phyloP scores from a whole-genome alignment of 768 basidiomycete species.

The Hypholoma sublateritium region DNA sequence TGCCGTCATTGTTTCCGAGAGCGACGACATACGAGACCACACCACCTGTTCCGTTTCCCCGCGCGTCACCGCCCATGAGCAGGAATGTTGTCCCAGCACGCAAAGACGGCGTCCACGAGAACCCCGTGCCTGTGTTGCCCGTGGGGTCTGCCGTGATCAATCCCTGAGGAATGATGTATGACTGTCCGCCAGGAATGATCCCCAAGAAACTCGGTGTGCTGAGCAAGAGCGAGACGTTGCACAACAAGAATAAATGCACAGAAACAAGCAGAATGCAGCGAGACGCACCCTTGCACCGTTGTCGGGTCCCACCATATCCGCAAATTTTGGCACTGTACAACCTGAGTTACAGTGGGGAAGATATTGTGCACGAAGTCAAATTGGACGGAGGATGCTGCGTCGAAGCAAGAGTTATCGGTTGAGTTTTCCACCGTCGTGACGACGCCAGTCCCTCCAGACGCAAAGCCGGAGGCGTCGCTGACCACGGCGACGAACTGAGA shows the following conservation, averaged over 20 bases:
- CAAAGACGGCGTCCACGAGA: constrained; percentile 63
- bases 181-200: constrained; percentile 78
- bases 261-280: background rate
- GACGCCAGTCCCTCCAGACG: constrained; percentile 73
- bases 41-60: constrained; percentile 68
- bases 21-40: constrained; percentile 58
- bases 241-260: too few species aligned
- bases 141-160: constrained; percentile 38
- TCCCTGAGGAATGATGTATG: constrained; percentile 61
- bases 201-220: constrained; percentile 64
- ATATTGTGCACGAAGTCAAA: constrained; percentile 56
- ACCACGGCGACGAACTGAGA: constrained; percentile 74
- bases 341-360: constrained; percentile 51
- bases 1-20: constrained; percentile 45
- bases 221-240: too few species aligned
- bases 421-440: constrained; percentile 54
- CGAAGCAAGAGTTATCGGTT: constrained; percentile 59
- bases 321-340: constrained; percentile 62
- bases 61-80: too few species aligned
- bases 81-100: constrained; percentile 66
- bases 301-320: constrained; percentile 65
- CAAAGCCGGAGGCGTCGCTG: constrained; percentile 46
- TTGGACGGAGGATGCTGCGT: constrained; percentile 40
- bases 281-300: constrained; percentile 51
- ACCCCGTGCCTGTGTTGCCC: constrained; percentile 72